Percentiles rank a stretch among this genome's conserved stretches.
Conservation (phyloP, 2,329 filamentous ascomycete species). For the Arthrobotrys megalospora region DNA sequence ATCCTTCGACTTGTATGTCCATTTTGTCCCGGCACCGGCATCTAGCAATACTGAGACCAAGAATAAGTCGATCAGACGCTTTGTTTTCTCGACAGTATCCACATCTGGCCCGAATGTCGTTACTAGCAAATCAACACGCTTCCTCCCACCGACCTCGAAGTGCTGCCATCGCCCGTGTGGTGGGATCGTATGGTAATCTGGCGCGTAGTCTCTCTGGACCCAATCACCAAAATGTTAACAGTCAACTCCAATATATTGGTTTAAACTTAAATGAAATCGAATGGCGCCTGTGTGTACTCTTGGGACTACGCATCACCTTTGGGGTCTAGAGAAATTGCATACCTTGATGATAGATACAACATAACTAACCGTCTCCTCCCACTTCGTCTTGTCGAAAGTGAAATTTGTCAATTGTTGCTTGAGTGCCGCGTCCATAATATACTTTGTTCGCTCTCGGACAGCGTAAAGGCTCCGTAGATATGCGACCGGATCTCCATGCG, state of each 20-base stretch:
- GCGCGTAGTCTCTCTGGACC: slow-evolving; percentile 77
- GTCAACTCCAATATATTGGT: background rate
- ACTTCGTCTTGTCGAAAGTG: slow-evolving; percentile 87
- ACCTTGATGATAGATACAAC: slow-evolving; percentile 95
- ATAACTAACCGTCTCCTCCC: slow-evolving; percentile 85
- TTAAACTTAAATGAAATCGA: background rate
- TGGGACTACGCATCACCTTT: background rate
- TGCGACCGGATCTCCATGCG: slow-evolving; percentile 86
- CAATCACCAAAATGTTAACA: slow-evolving; percentile 18
- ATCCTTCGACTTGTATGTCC: slow-evolving; percentile 93
- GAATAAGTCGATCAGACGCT: slow-evolving; percentile 83
- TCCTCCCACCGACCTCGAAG: slow-evolving; percentile 83
- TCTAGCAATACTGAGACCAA: slow-evolving; percentile 85
- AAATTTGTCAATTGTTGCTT: slow-evolving; percentile 86
- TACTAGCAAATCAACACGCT: slow-evolving; percentile 80
- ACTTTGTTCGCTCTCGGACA: slow-evolving; percentile 82
- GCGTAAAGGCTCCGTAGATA: slow-evolving; percentile 92
- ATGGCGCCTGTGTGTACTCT: background rate
- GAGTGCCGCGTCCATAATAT: slow-evolving; percentile 83
- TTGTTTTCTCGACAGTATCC: slow-evolving; percentile 80
- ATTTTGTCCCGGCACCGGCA: slow-evolving; percentile 88
- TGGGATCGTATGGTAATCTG: slow-evolving; percentile 81
- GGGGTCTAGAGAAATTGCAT: slow-evolving; percentile 7
- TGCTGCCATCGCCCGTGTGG: slow-evolving; percentile 89
- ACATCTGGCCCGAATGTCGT: slow-evolving; percentile 78